Base-by-base conservation (phyloP, 169 alveolate genomes). In the Plasmodium gonderi region DNA sequence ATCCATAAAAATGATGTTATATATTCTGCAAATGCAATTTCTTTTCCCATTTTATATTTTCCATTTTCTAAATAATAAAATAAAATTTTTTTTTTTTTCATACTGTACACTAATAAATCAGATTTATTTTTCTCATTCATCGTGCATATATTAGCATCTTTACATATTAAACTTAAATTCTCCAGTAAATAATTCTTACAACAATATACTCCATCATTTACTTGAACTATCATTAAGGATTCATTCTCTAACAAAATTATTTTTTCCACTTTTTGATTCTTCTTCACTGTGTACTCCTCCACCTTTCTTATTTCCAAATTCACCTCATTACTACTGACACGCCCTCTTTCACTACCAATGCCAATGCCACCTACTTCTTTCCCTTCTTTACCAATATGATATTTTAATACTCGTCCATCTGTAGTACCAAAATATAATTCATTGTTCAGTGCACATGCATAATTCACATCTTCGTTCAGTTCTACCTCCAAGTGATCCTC, bases 181-280 rank as follows among this genome's bases (percentile, higher is more conserved):
- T 51, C 45, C 2, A 87, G 23, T 1, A 17, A 44, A 3, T 12
- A 7, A 23, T 87, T 78, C n/a, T 87, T 87, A 2, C 44, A 29
- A 75, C 3, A 75, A 87, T 87, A 87, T 17, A 87, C 3, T 17
- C n/a, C 29, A 51, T 87, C 87, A 40, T 87, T 82, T 11, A 75
- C 29, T 42, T 49, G 67, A 17, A 87, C 29, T 7, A 75, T 23
- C 6, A 74, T 17, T 33, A 33, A 17, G 40, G 17, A 17, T 9
- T 75, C 79, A 14, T 40, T 38, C 67, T 87, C 93, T 26, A 74
- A 47, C 3, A 87, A 64, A 20, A 72, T 38, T 6, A 87, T 75
- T 36, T 87, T 87, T 20, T 33, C 79, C 26, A 87, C 60, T 23
- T 23, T 20, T 23, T 72, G 77, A 45, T 87, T 76, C 29, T 51